Conservation (phyloP, 495 filamentous ascomycete species). For the Bacidia gigantensis region DNA sequence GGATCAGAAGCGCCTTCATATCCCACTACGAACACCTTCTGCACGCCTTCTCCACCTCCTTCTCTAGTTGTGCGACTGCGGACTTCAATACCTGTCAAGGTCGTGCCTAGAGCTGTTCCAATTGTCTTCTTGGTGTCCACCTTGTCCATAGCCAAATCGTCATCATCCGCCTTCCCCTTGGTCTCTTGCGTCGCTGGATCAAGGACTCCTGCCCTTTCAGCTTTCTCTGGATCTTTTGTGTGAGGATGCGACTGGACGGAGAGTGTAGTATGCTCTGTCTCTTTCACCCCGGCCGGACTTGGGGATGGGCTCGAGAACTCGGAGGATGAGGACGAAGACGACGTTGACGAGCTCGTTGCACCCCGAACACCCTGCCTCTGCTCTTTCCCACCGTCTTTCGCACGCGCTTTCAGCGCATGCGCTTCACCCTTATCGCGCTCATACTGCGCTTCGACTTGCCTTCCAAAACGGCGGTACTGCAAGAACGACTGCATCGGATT, state of each 20-base stretch:
- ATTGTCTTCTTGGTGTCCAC: conserved; percentile 13
- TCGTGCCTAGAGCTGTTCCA: conserved; percentile 22
- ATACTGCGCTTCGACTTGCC: conserved; percentile 23
- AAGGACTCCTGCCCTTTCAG: conserved; percentile 9
- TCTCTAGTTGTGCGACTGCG: conserved; percentile 20
- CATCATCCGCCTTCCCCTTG: not conserved
- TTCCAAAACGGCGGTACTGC: conserved; percentile 29
- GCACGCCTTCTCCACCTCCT: conserved; percentile 18
- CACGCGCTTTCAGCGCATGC: not conserved
- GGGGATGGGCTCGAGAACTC: not conserved
- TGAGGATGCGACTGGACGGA: not conserved
- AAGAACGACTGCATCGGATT: conserved; percentile 24
- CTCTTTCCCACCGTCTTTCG: not conserved
- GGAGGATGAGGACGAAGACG: not conserved
- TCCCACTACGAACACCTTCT: conserved; percentile 43
- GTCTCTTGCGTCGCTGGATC: not conserved
- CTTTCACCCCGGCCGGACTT: not conserved
- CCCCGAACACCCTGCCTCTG: not conserved
- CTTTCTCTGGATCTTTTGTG: conserved; percentile 4
- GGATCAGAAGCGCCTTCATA: conserved; percentile 41
- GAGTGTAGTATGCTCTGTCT: not conserved
- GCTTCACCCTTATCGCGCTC: conserved; percentile 14
- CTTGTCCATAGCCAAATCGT: not conserved
- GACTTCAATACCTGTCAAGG: conserved; percentile 29
- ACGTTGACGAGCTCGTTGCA: not conserved